These are phyloP conservation scores for Curvularia hawaiiensis DNA, from an alignment of 2,329 filamentous ascomycete species.

Conservation along the genomic window DNA sequence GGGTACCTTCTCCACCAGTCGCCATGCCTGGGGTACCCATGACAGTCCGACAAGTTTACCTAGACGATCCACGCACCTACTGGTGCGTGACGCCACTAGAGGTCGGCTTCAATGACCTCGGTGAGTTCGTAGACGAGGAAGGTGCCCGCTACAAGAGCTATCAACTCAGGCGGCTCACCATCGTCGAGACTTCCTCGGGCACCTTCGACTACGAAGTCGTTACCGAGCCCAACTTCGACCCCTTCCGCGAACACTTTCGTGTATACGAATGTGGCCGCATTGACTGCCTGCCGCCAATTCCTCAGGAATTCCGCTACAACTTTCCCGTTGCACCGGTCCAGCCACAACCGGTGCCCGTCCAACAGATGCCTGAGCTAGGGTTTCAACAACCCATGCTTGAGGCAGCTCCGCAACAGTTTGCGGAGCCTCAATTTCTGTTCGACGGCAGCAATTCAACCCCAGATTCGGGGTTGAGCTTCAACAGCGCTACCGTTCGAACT, in stretches of 20 bases:
- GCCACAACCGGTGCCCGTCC: neutral
- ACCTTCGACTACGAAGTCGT: neutral
- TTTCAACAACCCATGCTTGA: neutral
- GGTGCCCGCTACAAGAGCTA: neutral
- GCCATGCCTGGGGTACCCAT: neutral
- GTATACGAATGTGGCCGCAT: neutral
- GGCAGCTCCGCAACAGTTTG: neutral
- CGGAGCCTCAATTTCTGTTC: neutral
- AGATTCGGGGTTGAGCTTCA: neutral
- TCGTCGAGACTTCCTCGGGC: neutral
- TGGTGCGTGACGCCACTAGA: neutral
- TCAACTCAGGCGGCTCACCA: neutral
- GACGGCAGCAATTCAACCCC: neutral
- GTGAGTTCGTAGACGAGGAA: neutral
- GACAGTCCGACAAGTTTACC: neutral
- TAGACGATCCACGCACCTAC: neutral
- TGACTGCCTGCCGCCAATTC: neutral
- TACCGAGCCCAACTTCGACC: neutral
- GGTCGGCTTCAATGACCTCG: conserved; percentile 4
- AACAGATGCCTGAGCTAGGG: neutral
- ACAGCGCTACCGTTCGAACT: neutral
- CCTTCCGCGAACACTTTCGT: neutral
- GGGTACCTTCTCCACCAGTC: neutral
- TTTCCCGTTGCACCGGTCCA: too few relatives aligned
- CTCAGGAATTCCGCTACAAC: neutral